Base-by-base conservation (phyloP, 352 stramenopile genomes). In the Globisporangium carolinianum region DNA sequence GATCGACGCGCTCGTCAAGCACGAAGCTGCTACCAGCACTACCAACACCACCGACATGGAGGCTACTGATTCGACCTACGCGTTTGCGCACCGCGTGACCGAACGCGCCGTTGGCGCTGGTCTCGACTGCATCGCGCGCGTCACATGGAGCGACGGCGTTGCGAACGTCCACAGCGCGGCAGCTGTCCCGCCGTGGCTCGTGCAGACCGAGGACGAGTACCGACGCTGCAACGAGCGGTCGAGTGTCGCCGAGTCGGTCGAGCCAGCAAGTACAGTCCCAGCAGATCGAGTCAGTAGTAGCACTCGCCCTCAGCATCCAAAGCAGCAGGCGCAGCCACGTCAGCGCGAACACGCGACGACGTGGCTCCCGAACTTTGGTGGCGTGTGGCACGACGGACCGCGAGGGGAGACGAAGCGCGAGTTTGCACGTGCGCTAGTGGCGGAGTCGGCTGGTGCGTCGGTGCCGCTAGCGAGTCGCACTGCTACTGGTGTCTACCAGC, bases 341-440 rank as follows among this genome's bases (percentile, higher is more conserved):
- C 0, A 37, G 5, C 24, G 9, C 36, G n/a, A 41, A 32, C 66
- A 14, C 47, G 66, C 24, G 24, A 32, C 9, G 68, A 56, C 71
- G 18, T 92, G 83, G 83, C 61, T 92, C 12, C 83, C 83, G 18
- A 90, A 90, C 47, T 92, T 92, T 59, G 80, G 83, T 11, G 68
- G 77, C 0, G 80, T 92, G 12, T 92, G 83, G 83, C 76, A 92
- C 57, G 76, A 86, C 45, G 80, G 80, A 0, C 68, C 80, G 32
- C 78, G 83, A 3, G 73, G 62, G 43, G 77, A 75, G 58, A 89
- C 79, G 7, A 80, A 83, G 39, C 66, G 73, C 58, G 63, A 72
- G 15, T 90, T 92, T 51, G 59, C 55, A 47, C 75, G 73, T 51
- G 46, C 57, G 15, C 32, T 57, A 24, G 10, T 17, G 8, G 14